phyloP scores from a whole-genome alignment of 2,329 filamentous ascomycete genomes.

The Parasarocladium wereldwijsianum region DNA sequence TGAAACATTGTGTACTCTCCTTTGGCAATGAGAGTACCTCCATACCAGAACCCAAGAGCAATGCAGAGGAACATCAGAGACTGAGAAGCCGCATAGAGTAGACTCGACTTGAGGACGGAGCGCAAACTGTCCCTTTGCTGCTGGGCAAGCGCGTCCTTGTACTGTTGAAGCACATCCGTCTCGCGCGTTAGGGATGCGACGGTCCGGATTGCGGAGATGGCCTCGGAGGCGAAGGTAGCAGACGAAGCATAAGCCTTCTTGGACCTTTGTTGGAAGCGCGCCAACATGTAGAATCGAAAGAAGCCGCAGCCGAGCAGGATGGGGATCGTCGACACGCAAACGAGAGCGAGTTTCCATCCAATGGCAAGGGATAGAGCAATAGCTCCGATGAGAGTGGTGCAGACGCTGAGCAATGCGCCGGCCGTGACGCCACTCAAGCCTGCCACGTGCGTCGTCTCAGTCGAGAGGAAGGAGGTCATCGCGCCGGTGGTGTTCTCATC shows the following conservation, averaged over 20 bases:
- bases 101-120: slow-evolving; percentile 62
- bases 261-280: slow-evolving; percentile 62
- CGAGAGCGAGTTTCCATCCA: slow-evolving; percentile 78
- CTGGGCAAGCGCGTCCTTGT: slow-evolving; percentile 47
- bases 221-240: slow-evolving; percentile 82
- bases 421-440: slow-evolving; percentile 80
- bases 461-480: slow-evolving; percentile 76
- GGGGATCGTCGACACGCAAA: slow-evolving; percentile 67
- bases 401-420: slow-evolving; percentile 69
- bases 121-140: slow-evolving; percentile 56
- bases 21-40: slow-evolving; percentile 58
- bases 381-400: slow-evolving; percentile 64
- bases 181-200: slow-evolving; percentile 86
- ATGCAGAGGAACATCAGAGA: slow-evolving; percentile 72
- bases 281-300: slow-evolving; percentile 73
- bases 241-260: slow-evolving; percentile 69
- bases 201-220: slow-evolving; percentile 84
- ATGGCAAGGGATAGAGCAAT: slow-evolving; percentile 57
- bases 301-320: slow-evolving; percentile 70
- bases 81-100: slow-evolving; percentile 73
- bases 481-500: slow-evolving; percentile 84
- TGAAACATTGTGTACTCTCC: slow-evolving; percentile 64
- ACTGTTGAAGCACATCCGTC: slow-evolving; percentile 59
- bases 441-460: slow-evolving; percentile 76
- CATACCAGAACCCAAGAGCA: slow-evolving; percentile 88